Evolutionary conservation across 257 asterid genomes (phyloP).

Genomic region (Lithospermum erythrorhizon): DNA sequence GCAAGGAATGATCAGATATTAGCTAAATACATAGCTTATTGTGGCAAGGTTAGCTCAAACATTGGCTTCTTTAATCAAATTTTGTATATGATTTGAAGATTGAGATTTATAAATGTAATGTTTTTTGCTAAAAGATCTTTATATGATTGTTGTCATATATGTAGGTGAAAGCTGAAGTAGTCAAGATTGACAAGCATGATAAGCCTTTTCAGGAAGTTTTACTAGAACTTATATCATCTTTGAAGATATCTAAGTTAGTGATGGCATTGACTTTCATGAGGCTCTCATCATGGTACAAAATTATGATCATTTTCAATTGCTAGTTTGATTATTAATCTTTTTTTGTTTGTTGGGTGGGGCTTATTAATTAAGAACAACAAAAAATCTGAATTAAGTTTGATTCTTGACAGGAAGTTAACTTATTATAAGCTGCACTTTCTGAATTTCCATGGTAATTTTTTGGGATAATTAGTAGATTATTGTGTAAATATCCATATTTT

Average conservation of each 20-base stretch:
- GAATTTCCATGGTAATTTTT: too few relatives aligned
- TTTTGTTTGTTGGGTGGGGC: too few relatives aligned
- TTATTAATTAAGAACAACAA: too few relatives aligned
- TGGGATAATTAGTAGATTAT: too few relatives aligned
- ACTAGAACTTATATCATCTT: slow-evolving; percentile 32
- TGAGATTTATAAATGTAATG: not conserved
- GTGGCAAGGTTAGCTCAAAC: slow-evolving; percentile 18
- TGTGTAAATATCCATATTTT: not conserved
- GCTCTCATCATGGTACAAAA: slow-evolving; percentile 34
- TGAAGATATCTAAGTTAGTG: slow-evolving; percentile 41
- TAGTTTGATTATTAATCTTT: too few relatives aligned
- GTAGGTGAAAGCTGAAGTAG: slow-evolving; percentile 44
- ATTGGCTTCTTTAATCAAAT: slow-evolving; percentile 11
- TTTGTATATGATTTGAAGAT: not conserved
- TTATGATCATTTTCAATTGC: too few relatives aligned
- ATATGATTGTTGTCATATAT: not conserved
- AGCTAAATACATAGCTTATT: slow-evolving; percentile 19
- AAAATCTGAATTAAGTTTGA: too few relatives aligned
- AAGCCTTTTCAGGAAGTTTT: slow-evolving; percentile 34
- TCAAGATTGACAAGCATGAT: slow-evolving; percentile 34
- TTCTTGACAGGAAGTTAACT: too few relatives aligned
- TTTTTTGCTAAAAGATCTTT: not conserved
- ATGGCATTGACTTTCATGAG: slow-evolving; percentile 44
- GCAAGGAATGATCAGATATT: slow-evolving; percentile 18
- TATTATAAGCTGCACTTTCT: too few relatives aligned